Evolutionary conservation across 306 rosid genomes (phyloP).

Genomic region (Macrotyloma uniflorum): DNA sequence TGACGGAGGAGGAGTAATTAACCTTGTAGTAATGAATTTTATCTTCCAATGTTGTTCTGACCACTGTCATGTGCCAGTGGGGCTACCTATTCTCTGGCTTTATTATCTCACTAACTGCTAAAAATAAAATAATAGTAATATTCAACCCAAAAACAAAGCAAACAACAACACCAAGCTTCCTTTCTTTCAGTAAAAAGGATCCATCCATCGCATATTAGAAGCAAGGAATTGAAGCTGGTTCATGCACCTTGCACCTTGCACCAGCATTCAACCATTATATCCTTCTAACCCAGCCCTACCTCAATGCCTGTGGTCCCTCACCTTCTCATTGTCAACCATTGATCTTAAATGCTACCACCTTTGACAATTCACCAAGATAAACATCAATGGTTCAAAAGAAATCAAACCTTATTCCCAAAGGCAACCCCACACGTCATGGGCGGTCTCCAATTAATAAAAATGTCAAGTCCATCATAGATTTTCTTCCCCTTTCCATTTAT

Average conservation of each 20-base stretch:
- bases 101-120: slow-evolving; percentile 40
- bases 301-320: slow-evolving; percentile 42
- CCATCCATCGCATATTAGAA: neutral
- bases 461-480: slow-evolving; percentile 16
- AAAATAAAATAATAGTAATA: neutral
- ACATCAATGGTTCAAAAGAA: slow-evolving; percentile 41
- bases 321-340: slow-evolving; percentile 34
- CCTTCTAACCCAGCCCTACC: slow-evolving; percentile 16
- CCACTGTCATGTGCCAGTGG: slow-evolving; percentile 82
- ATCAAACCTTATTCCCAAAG: slow-evolving; percentile 3
- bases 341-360: slow-evolving; percentile 36
- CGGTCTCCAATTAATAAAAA: slow-evolving; percentile 46
- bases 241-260: slow-evolving; percentile 61
- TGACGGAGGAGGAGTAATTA: neutral
- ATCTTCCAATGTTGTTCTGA: slow-evolving; percentile 51
- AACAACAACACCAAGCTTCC: neutral
- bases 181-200: slow-evolving; percentile 41
- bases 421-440: slow-evolving; percentile 66
- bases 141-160: slow-evolving; percentile 38
- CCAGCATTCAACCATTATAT: slow-evolving; percentile 43
- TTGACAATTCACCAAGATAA: slow-evolving; percentile 31
- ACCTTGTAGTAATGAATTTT: slow-evolving; percentile 3
- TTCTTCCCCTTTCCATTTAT: slow-evolving; percentile 19
- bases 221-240: slow-evolving; percentile 35
- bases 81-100: slow-evolving; percentile 39